Base-by-base conservation (phyloP, 2,329 filamentous ascomycete genomes). In the Aspergillus sp. region DNA sequence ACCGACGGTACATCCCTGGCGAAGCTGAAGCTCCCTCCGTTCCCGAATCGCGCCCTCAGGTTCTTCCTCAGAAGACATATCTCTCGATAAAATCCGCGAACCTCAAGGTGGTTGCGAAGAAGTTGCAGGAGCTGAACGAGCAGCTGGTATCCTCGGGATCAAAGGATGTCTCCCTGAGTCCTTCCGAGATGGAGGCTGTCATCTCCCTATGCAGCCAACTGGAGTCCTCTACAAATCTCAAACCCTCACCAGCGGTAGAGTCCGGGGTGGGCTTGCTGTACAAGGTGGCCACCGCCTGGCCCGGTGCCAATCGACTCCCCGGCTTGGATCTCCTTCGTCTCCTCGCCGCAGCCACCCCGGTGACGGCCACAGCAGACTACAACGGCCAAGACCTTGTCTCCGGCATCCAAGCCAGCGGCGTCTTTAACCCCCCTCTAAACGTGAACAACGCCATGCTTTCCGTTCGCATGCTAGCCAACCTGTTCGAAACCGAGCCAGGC, bases 381-480 rank as follows among this genome's bases (percentile, higher is more conserved):
- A 67, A 71, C 9, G 64, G 65, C 2, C 70, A 75, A 29, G 82
- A 79, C 33, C 70, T 90, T n/a, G 65, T 86, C 3, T 70, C 77
- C 5, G 68, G 73, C 1, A 69, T 96, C 5, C 73, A 82, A 32
- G 64, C 63, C 39, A 79, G 75, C 43, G 78, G 68, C 1, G 74
- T 82, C 2, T 80, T 84, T 45, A 76, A 81, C 6, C 70, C 77
- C 0, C 74, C 80, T 2, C 73, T 85, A 0, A 82, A 81, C 34
- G 77, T 83, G 45, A 96, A 96, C 66, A 88, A 88, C 54, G 79
- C 81, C 7, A 95, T 97, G 84, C 86, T 98, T 74, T 83, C 85
- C 0, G 75, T 88, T 8, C 85, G 93, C 3, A 80, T 84, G 9
- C 75, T 97, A 42, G 83, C 82, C 29, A 98, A 98, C 57, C 73